Base-by-base conservation (phyloP, 495 filamentous ascomycete genomes). In the Sporormia fimetaria region DNA sequence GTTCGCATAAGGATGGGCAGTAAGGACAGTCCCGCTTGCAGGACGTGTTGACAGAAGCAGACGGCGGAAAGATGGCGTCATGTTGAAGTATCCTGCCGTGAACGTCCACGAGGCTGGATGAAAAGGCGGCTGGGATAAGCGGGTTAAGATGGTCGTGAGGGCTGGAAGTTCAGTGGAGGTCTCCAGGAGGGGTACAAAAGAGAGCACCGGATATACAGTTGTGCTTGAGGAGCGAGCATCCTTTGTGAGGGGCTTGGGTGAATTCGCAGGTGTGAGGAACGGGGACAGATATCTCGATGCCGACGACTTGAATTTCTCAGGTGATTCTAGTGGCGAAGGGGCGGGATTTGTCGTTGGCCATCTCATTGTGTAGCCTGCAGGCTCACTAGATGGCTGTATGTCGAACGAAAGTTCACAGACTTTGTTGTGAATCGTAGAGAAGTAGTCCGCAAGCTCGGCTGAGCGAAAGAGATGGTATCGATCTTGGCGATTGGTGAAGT, bases 71-170 rank as follows among this genome's bases (percentile, higher is more conserved):
- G 75, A 70, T 2, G 87, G 77, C 26, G 84, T 82, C 34, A 90
- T 92, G 62, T 99, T 98, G 68, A 98, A 98, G 60, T 98, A 98
- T 20, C 90, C 90, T 2, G 90, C 88, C 15, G 90, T 96, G 62
- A 98, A 96, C 10, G 84, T 84, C 87, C 90, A 96, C 24, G 71
- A 75, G 3, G 80, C 81, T 23, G 72, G 67, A 24, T 66, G 60
- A 53, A 80, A 81, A 15, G 69, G 62, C 1, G 78, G 67, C 18
- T 49, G 59, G 2, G 72, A 67, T 15, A 95, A 66, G 5, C 69
- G 65, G n/a, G 65, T 67, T 4, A 99, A 68, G 37, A 96, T 67
- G 25, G 72, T 70, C 2, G 70, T 80, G 20, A 99, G 67, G 16
- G 77, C 81, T 0, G 83, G 83, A 17, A 86, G 78, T 55, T 99